Percentiles rank a stretch among this genome's conserved stretches.
phyloP scores from a whole-genome alignment of 2,329 filamentous ascomycete genomes.

The Trichophyton verrucosum region DNA sequence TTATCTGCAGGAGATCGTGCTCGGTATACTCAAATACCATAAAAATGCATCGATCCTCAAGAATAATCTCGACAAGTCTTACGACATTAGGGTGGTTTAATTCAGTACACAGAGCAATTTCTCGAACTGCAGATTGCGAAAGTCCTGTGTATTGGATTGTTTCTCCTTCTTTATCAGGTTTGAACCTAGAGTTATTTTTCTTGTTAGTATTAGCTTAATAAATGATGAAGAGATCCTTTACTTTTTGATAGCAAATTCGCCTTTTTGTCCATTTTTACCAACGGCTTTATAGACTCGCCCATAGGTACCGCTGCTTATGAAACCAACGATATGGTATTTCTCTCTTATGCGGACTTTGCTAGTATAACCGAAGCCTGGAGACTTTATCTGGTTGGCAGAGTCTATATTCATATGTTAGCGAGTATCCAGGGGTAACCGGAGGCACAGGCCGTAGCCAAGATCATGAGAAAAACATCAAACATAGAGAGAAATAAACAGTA shows the following conservation, averaged over 20 bases:
- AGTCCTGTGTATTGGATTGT: constrained; percentile 91
- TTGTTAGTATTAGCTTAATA: not conserved
- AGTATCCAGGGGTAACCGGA: not conserved
- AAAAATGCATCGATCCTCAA: constrained; percentile 98
- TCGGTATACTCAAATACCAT: constrained; percentile 99
- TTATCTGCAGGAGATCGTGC: constrained; percentile 93
- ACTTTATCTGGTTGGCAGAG: constrained; percentile 27
- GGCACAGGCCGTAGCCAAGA: no score
- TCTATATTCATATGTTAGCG: constrained; percentile 17
- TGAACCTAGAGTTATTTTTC: constrained; percentile 47
- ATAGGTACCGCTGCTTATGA: constrained; percentile 97
- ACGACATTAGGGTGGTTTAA: constrained; percentile 82
- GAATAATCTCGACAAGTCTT: constrained; percentile 81
- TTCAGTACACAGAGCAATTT: constrained; percentile 95
- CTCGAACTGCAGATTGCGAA: constrained; percentile 89
- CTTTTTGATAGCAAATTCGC: constrained; percentile 98
- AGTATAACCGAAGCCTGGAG: constrained; percentile 41
- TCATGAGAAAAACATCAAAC: no score
- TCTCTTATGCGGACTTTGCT: constrained; percentile 80
- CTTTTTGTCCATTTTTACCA: constrained; percentile 56
- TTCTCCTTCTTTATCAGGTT: constrained; percentile 96
- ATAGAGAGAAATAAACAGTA: not conserved
- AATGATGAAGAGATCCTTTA: constrained; percentile 27
- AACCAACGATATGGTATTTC: constrained; percentile 90
- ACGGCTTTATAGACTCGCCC: constrained; percentile 94